Conservation (phyloP, 768 basidiomycete species). For the Termitomyces sp. region DNA sequence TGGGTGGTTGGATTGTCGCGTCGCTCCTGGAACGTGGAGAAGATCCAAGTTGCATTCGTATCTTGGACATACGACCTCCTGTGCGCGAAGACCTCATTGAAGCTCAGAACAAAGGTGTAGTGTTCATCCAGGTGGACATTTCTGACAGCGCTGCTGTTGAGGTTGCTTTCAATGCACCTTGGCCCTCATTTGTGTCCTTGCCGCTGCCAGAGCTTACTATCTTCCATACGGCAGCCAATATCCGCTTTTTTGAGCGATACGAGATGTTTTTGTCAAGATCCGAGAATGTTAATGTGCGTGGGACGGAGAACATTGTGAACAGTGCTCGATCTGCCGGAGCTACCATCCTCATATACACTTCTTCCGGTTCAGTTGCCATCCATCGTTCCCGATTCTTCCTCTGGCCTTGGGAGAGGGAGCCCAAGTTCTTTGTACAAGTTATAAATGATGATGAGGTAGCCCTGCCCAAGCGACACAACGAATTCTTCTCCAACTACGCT, state of each 20-base stretch:
- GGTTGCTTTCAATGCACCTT: slow-evolving; percentile 61
- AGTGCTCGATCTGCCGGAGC: slow-evolving; percentile 56
- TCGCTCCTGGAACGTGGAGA: slow-evolving; percentile 71
- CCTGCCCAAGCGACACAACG: slow-evolving; percentile 49
- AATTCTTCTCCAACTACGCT: slow-evolving; percentile 81
- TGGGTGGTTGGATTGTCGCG: slow-evolving; percentile 76
- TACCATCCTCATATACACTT: slow-evolving; percentile 62
- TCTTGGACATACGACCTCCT: slow-evolving; percentile 66
- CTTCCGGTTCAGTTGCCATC: slow-evolving; percentile 64
- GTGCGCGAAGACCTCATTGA: slow-evolving; percentile 51
- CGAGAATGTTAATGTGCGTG: slow-evolving; percentile 58
- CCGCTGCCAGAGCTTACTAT: slow-evolving; percentile 48
- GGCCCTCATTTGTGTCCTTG: slow-evolving; percentile 36
- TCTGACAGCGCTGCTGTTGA: slow-evolving; percentile 49
- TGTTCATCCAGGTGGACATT: slow-evolving; percentile 59
- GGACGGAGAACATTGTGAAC: slow-evolving; percentile 64
- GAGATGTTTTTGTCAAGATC: slow-evolving; percentile 49
- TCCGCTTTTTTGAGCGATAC: slow-evolving; percentile 73
- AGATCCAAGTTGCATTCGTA: slow-evolving; percentile 57
- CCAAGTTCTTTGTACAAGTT: slow-evolving; percentile 55
- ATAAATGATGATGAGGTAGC: slow-evolving; percentile 57
- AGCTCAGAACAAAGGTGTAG: slow-evolving; percentile 47
- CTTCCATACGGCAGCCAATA: slow-evolving; percentile 75
- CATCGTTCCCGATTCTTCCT: slow-evolving; percentile 58
- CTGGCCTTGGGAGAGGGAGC: slow-evolving; percentile 73